Evolutionary conservation across 495 filamentous ascomycete genomes (phyloP).

Genomic region (Podospora tetraspora): DNA sequence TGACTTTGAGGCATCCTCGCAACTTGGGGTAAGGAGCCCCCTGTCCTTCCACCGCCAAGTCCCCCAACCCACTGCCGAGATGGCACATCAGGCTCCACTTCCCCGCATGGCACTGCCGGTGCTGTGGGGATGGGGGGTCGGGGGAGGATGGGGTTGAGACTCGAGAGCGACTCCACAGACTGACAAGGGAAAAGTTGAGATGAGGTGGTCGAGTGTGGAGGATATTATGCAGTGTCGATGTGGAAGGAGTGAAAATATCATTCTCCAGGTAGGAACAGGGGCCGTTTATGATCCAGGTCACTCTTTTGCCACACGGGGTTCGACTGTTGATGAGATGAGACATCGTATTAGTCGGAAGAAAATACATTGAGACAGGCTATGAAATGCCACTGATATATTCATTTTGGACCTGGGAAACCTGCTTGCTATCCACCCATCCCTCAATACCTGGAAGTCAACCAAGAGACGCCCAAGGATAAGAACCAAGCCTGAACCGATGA

Average conservation of each 20-base stretch:
- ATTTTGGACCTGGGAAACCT: background rate
- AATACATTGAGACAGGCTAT: background rate
- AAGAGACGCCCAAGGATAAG: background rate
- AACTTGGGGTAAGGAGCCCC: too few species aligned
- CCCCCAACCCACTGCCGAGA: conserved; percentile 2
- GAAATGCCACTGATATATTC: background rate
- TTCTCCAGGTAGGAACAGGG: background rate
- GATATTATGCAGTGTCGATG: background rate
- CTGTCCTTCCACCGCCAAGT: too few species aligned
- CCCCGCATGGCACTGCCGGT: conserved; percentile 1
- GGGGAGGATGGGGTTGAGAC: background rate
- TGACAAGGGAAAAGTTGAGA: background rate
- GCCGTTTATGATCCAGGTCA: background rate
- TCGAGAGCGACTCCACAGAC: background rate
- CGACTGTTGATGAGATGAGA: background rate
- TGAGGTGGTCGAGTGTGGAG: background rate
- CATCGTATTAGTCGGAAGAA: background rate
- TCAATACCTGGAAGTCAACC: background rate
- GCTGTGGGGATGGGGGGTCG: background rate
- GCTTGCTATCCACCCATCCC: background rate
- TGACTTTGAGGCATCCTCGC: background rate
- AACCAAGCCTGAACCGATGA: background rate
- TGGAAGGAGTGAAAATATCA: background rate
- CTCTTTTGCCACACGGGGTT: background rate
- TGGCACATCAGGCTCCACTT: conserved; percentile 4